These are phyloP conservation scores for Aspergillus amoenus DNA, from an alignment of 2,329 filamentous ascomycete species.

Conservation along the genomic window DNA sequence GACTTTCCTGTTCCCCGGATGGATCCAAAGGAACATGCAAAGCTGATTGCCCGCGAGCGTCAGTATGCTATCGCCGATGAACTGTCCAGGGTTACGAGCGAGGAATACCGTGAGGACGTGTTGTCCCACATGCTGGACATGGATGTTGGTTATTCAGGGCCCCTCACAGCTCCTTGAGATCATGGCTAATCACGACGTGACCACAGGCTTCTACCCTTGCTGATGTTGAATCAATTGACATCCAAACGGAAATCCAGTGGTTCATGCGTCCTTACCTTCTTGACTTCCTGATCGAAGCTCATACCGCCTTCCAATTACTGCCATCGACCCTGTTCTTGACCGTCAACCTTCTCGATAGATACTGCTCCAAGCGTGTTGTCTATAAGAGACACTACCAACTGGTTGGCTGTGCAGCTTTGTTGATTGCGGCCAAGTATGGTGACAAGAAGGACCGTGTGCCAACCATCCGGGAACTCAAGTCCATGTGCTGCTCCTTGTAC, in stretches of 20 bases:
- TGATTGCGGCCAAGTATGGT: constrained; percentile 97
- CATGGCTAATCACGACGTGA: constrained; percentile 24
- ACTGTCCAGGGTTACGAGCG: constrained; percentile 77
- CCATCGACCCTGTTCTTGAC: constrained; percentile 95
- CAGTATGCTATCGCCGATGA: constrained; percentile 89
- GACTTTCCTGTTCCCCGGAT: constrained; percentile 54
- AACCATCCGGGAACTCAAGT: constrained; percentile 93
- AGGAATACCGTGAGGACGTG: constrained; percentile 93
- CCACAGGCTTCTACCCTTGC: constrained; percentile 77
- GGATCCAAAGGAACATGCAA: constrained; percentile 72
- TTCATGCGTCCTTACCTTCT: constrained; percentile 98
- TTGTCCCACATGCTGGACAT: constrained; percentile 92
- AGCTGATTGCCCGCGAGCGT: constrained; percentile 74
- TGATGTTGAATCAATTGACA: constrained; percentile 96
- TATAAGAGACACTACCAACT: constrained; percentile 99
- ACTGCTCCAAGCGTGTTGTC: constrained; percentile 95
- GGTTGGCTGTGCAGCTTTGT: constrained; percentile 89
- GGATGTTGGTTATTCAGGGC: constrained; percentile 60
- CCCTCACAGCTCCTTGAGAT: background rate
- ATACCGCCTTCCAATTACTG: constrained; percentile 88
- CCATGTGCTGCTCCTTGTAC: constrained; percentile 98
- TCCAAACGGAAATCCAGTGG: constrained; percentile 99
- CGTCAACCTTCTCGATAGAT: constrained; percentile 93
- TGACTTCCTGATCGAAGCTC: constrained; percentile 96
- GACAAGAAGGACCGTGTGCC: constrained; percentile 99